Evolutionary conservation across 257 asterid genomes (phyloP).

Genomic region (Nicotiana tabacum): DNA sequence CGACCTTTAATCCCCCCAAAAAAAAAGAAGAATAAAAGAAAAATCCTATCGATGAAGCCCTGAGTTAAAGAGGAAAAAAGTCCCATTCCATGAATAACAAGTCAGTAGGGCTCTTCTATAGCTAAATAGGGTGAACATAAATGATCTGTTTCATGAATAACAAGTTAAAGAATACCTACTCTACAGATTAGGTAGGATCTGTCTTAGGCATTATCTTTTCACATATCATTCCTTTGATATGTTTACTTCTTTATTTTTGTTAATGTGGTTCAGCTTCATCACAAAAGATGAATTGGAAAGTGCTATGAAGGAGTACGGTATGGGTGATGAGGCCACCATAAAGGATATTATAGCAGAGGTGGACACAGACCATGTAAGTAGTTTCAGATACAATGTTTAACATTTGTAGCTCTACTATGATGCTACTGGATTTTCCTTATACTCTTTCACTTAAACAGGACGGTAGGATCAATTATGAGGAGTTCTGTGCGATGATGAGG

Average conservation of each 20-base stretch:
- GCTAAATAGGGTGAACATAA: not conserved
- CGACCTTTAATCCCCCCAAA: not conserved
- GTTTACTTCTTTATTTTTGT: not conserved
- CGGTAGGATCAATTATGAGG: slow-evolving; percentile 10
- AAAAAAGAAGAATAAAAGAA: no score
- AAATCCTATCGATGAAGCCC: not conserved
- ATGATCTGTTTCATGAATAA: not conserved
- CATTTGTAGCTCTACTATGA: not conserved
- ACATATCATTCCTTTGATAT: not conserved
- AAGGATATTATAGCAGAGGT: slow-evolving; percentile 63
- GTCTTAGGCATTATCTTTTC: not conserved
- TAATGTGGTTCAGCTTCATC: slow-evolving; percentile 36
- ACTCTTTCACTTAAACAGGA: slow-evolving; percentile 10
- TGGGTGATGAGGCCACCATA: slow-evolving; percentile 64
- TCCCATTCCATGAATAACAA: not conserved
- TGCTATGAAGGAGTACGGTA: slow-evolving; percentile 66
- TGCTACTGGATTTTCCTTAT: not conserved
- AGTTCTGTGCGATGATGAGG: slow-evolving; percentile 11
- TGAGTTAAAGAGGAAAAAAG: not conserved
- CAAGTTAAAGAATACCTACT: not conserved
- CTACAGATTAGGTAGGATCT: not conserved
- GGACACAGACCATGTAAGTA: slow-evolving; percentile 64
- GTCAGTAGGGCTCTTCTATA: not conserved
- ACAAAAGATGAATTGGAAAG: slow-evolving; percentile 66
- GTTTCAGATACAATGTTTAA: not conserved